phyloP scores from a whole-genome alignment of 352 stramenopile species.

The Lagenidium sp. region DNA sequence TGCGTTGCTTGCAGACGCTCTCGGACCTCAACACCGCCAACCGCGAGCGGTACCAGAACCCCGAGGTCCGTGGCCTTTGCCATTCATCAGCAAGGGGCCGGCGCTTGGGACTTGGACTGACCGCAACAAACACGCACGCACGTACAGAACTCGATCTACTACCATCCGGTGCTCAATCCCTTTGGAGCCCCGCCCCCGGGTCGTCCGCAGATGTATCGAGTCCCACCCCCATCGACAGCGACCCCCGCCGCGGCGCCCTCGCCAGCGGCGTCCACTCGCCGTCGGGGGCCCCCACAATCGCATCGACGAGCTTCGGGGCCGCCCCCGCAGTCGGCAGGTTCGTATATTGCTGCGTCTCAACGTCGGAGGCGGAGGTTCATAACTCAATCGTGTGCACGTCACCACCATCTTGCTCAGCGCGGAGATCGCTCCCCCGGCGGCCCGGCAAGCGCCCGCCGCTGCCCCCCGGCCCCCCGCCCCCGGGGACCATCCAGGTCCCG shows the following conservation, averaged over 20 bases:
- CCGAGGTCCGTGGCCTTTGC: conserved; percentile 48
- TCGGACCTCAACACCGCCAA: conserved; percentile 40
- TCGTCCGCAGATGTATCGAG: conserved; percentile 47
- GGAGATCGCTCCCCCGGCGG: conserved; percentile 15
- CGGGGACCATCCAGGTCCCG: conserved; percentile 54
- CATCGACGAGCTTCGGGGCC: no score
- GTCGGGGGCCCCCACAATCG: no score
- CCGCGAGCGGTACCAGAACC: conserved; percentile 55
- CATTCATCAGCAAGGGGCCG: no score
- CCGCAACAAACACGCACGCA: no score
- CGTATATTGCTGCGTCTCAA: no score
- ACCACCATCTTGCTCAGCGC: no score
- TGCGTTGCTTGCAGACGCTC: no score
- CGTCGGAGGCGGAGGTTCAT: no score
- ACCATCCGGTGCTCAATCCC: conserved; percentile 69
- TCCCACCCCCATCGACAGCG: conserved; percentile 14
- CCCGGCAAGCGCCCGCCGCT: conserved; percentile 58
- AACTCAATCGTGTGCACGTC: no score
- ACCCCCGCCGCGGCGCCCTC: background rate
- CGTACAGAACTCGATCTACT: conserved; percentile 68
- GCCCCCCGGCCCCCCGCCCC: conserved; percentile 37
- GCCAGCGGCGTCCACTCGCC: conserved; percentile 5
- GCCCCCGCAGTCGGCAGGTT: no score
- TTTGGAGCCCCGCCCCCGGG: conserved; percentile 63
- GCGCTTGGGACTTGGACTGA: background rate